Conservation (phyloP, 2,329 filamentous ascomycete species). For the Hymenoscyphus albidus region DNA sequence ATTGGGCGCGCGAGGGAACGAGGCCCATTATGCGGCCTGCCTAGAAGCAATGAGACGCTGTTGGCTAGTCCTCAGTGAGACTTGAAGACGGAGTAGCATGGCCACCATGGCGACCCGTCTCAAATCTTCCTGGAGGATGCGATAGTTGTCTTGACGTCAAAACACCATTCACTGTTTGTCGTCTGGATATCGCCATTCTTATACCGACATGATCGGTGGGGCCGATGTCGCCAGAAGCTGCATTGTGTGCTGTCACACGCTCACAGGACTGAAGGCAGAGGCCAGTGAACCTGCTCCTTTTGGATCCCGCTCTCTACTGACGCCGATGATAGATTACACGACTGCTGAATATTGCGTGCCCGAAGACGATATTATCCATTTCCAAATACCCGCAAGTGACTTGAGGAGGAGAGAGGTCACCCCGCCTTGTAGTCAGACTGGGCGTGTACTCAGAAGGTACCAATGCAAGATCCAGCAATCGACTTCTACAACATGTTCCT, state of each 20-base stretch:
- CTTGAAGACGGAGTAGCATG: not conserved
- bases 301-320: conserved; percentile 20
- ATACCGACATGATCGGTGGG: conserved; percentile 23
- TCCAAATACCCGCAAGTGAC: not conserved
- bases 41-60: conserved; percentile 16
- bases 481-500: not conserved
- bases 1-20: conserved; percentile 10
- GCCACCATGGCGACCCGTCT: not conserved
- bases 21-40: conserved; percentile 18
- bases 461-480: conserved; percentile 2
- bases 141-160: not conserved
- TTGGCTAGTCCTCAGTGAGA: conserved; percentile 12
- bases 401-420: not conserved
- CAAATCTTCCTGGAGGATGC: conserved; percentile 4
- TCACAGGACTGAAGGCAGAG: conserved; percentile 19
- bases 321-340: conserved; percentile 22
- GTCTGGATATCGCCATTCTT: conserved; percentile 9
- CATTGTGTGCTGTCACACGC: conserved; percentile 31
- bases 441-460: not conserved
- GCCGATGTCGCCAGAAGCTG: conserved; percentile 23
- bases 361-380: not conserved
- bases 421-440: not conserved
- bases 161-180: not conserved
- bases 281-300: conserved; percentile 17
- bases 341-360: not conserved